Evolutionary conservation across 2,329 filamentous ascomycete genomes (phyloP), one percentile per base, ranked within the genome.

Genomic region (Gremmenia infestans): DNA sequence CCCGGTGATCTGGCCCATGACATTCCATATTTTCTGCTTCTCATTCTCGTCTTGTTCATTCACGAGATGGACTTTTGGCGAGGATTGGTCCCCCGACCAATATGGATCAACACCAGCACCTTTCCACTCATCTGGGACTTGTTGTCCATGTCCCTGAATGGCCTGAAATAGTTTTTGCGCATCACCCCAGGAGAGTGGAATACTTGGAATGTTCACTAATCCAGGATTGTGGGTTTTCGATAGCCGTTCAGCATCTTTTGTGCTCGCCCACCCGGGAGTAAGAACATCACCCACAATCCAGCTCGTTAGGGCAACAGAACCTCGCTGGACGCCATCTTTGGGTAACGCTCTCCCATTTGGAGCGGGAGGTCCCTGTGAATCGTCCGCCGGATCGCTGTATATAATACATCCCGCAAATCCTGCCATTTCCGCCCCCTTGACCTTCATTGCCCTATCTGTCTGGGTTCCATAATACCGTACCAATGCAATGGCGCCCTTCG

Each of bases 241-340:
- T 65, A 94, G 77, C 50, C 90, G 82, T 45, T 85, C 81, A 43
- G 81, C 74, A 6, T 82, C 81, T 63, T 82, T 78, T 47, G 80
- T 85, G 71, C 87, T 91, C 56, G 89, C 86, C 78, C 85, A 92
- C 4, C 92, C 92, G 2, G 94, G 94, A 0, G 91, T 96, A 46
- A 97, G 79, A n/a, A 92, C 87, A 72, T 99, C 94, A 39, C 94
- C 94, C 0, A 95, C 74, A 4, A 96, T 82, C 83, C 86, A 91
- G 67, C 85, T 92, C 74, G 83, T 88, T 64, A 96, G 73, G 59
- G 87, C 87, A 25, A 97, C 94, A 4, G 84, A 81, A 4, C 88
- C 92, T 67, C 93, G 81, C 70, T 94, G 90, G 2, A 97, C 88
- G 47, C 86, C 88, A 67, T 94, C 90, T 1, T 81, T 79, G 0